A percentile compares a stretch with the other conserved stretches of the same genome.
These are phyloP conservation scores for Datura wrightii DNA, from an alignment of 257 asterid species.

Conservation along the genomic window DNA sequence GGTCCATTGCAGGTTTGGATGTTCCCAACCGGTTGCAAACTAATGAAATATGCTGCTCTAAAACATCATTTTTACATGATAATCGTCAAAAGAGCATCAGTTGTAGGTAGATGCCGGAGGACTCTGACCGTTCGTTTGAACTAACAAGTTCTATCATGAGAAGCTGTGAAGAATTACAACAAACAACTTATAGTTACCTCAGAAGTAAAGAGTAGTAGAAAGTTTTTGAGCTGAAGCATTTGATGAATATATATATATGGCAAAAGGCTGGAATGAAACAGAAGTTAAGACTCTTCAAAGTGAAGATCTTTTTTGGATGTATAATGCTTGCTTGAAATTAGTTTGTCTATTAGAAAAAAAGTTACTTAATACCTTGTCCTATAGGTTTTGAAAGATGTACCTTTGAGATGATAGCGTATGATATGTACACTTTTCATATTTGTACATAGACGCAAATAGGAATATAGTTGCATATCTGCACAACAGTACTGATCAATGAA, in stretches of 20 bases:
- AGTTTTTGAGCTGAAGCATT: background rate
- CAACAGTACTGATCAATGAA: conserved; percentile 14
- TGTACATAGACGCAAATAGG: conserved; percentile 28
- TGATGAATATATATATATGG: background rate
- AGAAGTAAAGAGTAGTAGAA: background rate
- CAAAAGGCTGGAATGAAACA: background rate
- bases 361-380: background rate
- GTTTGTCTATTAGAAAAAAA: background rate
- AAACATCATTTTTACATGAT: conserved; percentile 52
- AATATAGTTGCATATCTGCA: conserved; percentile 15
- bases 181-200: conserved; percentile 19
- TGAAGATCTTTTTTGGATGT: conserved; percentile 18
- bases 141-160: conserved; percentile 17
- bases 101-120: conserved; percentile 51
- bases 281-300: conserved; percentile 1
- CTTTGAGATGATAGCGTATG: conserved; percentile 8
- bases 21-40: conserved; percentile 42
- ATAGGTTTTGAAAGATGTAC: conserved; percentile 1
- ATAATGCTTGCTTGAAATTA: background rate
- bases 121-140: background rate
- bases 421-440: conserved; percentile 13
- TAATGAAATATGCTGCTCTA: conserved; percentile 43
- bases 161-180: conserved; percentile 20
- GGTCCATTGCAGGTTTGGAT: conserved; percentile 50
- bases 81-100: conserved; percentile 55